Evolutionary conservation across 495 filamentous ascomycete species (phyloP).

Genomic region (Aspergillus egyptiacus): DNA sequence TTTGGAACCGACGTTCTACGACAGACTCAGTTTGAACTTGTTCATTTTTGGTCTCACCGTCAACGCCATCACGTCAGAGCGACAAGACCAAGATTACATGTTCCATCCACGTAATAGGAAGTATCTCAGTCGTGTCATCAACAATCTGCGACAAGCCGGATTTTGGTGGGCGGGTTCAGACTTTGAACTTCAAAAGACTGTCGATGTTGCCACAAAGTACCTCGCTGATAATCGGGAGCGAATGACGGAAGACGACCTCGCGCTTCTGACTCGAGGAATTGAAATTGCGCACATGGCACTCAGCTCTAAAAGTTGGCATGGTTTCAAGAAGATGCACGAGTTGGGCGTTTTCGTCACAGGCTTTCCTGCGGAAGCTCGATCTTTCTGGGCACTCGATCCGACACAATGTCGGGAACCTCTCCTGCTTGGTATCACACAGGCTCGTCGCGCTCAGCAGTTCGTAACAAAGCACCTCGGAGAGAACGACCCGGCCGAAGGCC

Average conservation of each 20-base stretch:
- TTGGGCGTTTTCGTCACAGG: slow-evolving; percentile 64
- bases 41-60: slow-evolving; percentile 75
- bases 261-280: slow-evolving; percentile 56
- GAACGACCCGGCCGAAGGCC: slow-evolving; percentile 44
- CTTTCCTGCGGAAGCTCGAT: slow-evolving; percentile 49
- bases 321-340: slow-evolving; percentile 64
- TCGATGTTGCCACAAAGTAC: slow-evolving; percentile 61
- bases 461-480: slow-evolving; percentile 48
- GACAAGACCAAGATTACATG: slow-evolving; percentile 78
- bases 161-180: slow-evolving; percentile 86
- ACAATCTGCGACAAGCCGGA: slow-evolving; percentile 77
- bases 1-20: slow-evolving; percentile 76
- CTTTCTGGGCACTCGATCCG: slow-evolving; percentile 59
- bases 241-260: slow-evolving; percentile 54
- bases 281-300: slow-evolving; percentile 54
- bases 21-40: slow-evolving; percentile 76
- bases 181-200: slow-evolving; percentile 52
- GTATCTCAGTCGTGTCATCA: slow-evolving; percentile 57
- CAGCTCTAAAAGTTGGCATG: slow-evolving; percentile 54
- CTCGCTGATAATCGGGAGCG: slow-evolving; percentile 45
- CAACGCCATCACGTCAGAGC: slow-evolving; percentile 86
- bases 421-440: slow-evolving; percentile 51
- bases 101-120: slow-evolving; percentile 69
- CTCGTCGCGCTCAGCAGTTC: slow-evolving; percentile 52
- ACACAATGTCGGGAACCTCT: slow-evolving; percentile 23